Percentiles rank a stretch among this genome's conserved stretches.
Evolutionary conservation across 78 protist species (phyloP).

Genomic region (Monosiga brevicollis): DNA sequence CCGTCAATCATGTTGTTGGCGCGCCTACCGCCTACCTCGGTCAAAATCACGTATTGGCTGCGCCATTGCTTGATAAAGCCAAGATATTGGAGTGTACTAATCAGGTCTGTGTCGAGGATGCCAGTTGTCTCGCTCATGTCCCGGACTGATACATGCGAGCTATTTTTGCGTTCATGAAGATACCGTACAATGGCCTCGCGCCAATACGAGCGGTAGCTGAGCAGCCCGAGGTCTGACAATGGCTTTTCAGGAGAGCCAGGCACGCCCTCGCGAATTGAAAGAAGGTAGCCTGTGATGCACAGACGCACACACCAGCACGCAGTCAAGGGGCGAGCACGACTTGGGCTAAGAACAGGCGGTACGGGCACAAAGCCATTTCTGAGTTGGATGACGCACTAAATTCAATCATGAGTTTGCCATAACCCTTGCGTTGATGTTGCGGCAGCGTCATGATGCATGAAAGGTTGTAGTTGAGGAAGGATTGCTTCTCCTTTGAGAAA

Average conservation of each 20-base stretch:
- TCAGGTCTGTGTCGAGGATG: slow-evolving; percentile 59
- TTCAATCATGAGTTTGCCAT: slow-evolving; percentile 79
- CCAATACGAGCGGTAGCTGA: slow-evolving; percentile 80
- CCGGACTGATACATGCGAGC: too few relatives aligned
- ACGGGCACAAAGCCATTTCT: background rate
- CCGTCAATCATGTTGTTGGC: too few relatives aligned
- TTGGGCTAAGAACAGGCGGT: background rate
- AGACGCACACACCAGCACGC: background rate
- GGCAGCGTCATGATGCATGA: slow-evolving; percentile 95
- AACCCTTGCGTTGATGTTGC: slow-evolving; percentile 89
- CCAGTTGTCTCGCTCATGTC: too few relatives aligned
- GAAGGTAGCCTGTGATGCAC: slow-evolving; percentile 68
- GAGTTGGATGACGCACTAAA: slow-evolving; percentile 31
- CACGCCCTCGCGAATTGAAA: slow-evolving; percentile 68
- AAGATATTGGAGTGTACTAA: slow-evolving; percentile 61
- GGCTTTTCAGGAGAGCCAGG: slow-evolving; percentile 98
- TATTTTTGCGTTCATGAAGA: too few relatives aligned
- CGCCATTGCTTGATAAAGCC: slow-evolving; percentile 73
- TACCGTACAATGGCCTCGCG: background rate
- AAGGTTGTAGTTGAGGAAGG: slow-evolving; percentile 70
- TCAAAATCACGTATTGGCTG: slow-evolving; percentile 76
- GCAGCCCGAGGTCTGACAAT: slow-evolving; percentile 89
- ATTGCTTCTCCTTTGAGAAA: slow-evolving; percentile 11
- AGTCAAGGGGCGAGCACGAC: too few relatives aligned
- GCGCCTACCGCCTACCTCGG: too few relatives aligned